phyloP scores from a whole-genome alignment of 1,284 basidiomycete genomes.

The Omphalotus olearius region DNA sequence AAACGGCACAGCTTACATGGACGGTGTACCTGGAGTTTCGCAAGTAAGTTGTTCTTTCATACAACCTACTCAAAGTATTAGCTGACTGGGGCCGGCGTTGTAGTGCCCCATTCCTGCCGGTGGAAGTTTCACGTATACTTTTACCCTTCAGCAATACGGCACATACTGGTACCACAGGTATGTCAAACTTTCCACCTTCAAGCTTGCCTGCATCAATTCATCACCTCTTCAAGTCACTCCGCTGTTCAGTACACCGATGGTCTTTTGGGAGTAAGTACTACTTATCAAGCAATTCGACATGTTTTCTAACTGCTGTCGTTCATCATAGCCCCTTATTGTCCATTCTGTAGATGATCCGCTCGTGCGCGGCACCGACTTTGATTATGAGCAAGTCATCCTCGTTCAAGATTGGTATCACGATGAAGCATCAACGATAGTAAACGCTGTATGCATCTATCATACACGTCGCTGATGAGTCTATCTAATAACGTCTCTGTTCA shows the following conservation, averaged over 20 bases:
- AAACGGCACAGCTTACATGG: background rate
- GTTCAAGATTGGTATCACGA: background rate
- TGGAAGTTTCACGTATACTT: background rate
- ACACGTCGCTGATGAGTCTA: background rate
- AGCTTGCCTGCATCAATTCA: no score
- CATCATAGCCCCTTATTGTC: background rate
- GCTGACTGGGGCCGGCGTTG: no score
- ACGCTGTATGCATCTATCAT: background rate
- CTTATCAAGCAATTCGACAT: background rate
- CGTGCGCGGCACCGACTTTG: background rate
- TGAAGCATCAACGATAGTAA: background rate
- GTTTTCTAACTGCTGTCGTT: background rate
- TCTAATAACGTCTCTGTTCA: background rate
- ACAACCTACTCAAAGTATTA: no score
- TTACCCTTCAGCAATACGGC: background rate
- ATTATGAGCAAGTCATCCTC: background rate
- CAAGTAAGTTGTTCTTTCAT: background rate
- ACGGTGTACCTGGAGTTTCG: background rate
- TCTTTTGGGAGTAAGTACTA: background rate
- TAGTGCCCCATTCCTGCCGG: background rate
- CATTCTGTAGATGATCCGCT: slow-evolving; percentile 1
- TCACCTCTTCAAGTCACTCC: background rate
- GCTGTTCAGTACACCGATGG: background rate
- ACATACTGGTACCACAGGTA: slow-evolving; percentile 1
- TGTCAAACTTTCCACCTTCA: no score